phyloP scores from a whole-genome alignment of 257 asterid species.

The Buddleja alternifolia region DNA sequence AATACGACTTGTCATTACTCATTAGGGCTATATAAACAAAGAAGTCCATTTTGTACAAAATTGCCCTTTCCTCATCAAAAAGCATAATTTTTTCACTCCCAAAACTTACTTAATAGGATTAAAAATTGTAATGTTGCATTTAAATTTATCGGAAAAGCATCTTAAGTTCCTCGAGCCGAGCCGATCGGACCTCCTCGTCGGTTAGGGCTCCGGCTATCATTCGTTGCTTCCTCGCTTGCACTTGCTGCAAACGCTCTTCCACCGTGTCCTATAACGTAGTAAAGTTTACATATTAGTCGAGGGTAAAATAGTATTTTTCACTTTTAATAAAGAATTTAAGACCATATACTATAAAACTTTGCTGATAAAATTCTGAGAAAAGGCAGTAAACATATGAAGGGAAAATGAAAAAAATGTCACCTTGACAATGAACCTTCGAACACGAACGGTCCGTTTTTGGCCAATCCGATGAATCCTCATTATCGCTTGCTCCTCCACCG shows the following conservation, averaged over 20 bases:
- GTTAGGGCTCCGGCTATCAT: slow-evolving; percentile 85
- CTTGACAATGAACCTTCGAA: slow-evolving; percentile 85
- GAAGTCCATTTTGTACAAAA: slow-evolving; percentile 25
- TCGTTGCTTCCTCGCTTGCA: slow-evolving; percentile 74
- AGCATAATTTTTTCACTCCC: neutral
- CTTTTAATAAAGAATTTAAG: too few species aligned
- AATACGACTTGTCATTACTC: neutral
- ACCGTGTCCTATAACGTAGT: slow-evolving; percentile 54
- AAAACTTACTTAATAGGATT: neutral
- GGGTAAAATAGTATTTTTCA: too few species aligned
- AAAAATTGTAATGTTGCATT: neutral
- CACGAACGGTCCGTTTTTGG: slow-evolving; percentile 75
- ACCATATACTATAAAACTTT: too few species aligned
- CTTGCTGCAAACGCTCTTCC: slow-evolving; percentile 78
- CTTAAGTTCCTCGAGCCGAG: slow-evolving; percentile 75
- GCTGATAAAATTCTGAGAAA: neutral
- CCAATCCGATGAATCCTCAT: slow-evolving; percentile 92
- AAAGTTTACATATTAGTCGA: neutral
- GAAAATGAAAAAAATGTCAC: slow-evolving; percentile 30
- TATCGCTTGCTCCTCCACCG: slow-evolving; percentile 92
- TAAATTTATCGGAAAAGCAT: slow-evolving; percentile 63
- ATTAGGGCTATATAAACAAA: slow-evolving; percentile 12
- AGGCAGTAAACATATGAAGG: neutral
- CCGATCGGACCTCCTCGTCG: slow-evolving; percentile 78
- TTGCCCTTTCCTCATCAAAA: slow-evolving; percentile 10